Base-by-base conservation (phyloP, 2,329 filamentous ascomycete species). In the Metarhizium anisopliae region DNA sequence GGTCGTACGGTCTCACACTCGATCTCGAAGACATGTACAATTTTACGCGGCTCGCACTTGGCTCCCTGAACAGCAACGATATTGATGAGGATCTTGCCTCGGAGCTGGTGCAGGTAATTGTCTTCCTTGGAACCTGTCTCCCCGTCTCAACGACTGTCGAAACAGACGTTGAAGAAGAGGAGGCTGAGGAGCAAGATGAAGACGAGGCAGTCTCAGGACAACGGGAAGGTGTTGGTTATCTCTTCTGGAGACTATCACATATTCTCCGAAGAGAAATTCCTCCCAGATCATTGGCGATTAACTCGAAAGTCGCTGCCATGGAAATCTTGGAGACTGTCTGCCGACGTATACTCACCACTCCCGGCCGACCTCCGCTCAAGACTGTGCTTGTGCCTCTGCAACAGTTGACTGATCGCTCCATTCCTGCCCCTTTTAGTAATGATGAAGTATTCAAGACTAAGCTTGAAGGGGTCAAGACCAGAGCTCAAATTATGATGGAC, bases 381-480 rank as follows among this genome's bases (percentile, higher is more conserved):
- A 77, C 76, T 0, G 72, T 84, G 36, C 73, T 84, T 45, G 72
- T 76, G 13, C 80, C 81, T 0, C 79, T 97, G 6, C 86, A 93
- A 66, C 89, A 94, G 67, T 76, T 99, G 42, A 95, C 91, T 0
- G 91, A 96, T 67, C 79, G 87, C 1, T 82, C 82, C 1, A 90
- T 93, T 52, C 82, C 87, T 0, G 74, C 81, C 14, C 89, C 90
- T 0, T 85, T 84, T 60, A 88, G 86, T 29, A 81, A 81, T 6
- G 88, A 93, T 63, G 82, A 86, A 56, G 68, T 74, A 0, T 93
- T 92, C 75, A 83, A 81, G 61, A 76, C 79, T 6, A 81, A 78
- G 20, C 87, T 92, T 69, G 87, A 90, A 60, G 77, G 77, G 0
- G 76, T 99, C 38, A 84, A 87, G 62, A 78, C 82, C 45, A 85